phyloP scores from a whole-genome alignment of 352 stramenopile genomes.

The Thalassiosira mediterranea region DNA sequence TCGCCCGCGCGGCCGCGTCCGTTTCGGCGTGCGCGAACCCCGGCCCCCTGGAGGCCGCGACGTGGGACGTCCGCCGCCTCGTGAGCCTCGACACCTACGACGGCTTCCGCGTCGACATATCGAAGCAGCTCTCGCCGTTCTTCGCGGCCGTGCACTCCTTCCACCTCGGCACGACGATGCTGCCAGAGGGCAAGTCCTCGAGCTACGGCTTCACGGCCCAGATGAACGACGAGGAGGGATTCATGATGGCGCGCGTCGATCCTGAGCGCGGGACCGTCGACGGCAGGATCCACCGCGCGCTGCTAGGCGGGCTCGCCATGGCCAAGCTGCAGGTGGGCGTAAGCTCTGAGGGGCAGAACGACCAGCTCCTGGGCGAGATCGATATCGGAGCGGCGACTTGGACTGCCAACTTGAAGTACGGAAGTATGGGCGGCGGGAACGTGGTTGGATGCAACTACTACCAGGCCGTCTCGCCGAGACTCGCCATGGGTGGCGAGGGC shows the following conservation, averaged over 20 bases:
- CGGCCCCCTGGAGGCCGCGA: constrained; percentile 67
- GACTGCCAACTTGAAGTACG: constrained; percentile 82
- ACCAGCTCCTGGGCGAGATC: constrained; percentile 73
- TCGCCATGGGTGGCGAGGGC: constrained; percentile 75
- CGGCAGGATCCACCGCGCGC: constrained; percentile 70
- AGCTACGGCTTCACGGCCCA: constrained; percentile 77
- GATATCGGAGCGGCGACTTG: constrained; percentile 74
- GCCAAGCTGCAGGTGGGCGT: constrained; percentile 70
- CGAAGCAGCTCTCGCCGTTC: constrained; percentile 79
- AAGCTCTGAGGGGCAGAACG: constrained; percentile 52
- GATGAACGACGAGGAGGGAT: constrained; percentile 74
- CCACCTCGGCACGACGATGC: constrained; percentile 71
- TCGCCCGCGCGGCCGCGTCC: constrained; percentile 29
- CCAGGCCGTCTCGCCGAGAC: constrained; percentile 64
- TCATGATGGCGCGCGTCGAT: constrained; percentile 70
- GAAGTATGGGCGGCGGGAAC: constrained; percentile 74
- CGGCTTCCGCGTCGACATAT: constrained; percentile 76
- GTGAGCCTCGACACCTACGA: constrained; percentile 76
- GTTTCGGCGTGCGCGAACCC: constrained; percentile 61
- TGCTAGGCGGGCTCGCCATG: constrained; percentile 69
- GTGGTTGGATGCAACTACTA: constrained; percentile 77
- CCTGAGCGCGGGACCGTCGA: constrained; percentile 61
- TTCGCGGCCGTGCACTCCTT: constrained; percentile 78
- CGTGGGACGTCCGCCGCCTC: constrained; percentile 63
- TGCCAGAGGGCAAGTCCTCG: constrained; percentile 64